These are phyloP conservation scores for Breviolum minutum DNA, from an alignment of 73 alveolate genomes.

Conservation along the genomic window DNA sequence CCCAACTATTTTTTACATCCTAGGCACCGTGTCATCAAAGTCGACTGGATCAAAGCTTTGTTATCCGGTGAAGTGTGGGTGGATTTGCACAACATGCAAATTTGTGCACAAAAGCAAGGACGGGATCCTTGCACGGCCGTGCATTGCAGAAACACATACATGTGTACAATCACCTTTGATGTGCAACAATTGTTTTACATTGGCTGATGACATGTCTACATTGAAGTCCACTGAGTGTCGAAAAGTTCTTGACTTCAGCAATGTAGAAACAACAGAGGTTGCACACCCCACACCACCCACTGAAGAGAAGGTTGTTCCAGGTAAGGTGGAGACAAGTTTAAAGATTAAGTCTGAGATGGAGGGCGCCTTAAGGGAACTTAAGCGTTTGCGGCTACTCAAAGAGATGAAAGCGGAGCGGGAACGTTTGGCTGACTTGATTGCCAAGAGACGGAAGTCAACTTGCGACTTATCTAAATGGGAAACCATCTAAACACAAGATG, in stretches of 20 bases:
- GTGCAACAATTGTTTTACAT: background rate
- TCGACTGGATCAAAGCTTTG: background rate
- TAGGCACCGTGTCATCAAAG: background rate
- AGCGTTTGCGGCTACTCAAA: background rate
- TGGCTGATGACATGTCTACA: background rate
- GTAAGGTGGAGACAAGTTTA: background rate
- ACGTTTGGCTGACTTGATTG: background rate
- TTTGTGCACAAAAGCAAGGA: background rate
- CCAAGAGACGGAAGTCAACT: background rate
- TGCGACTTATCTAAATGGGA: background rate
- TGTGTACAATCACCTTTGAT: background rate
- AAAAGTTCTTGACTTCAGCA: background rate
- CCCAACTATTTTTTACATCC: background rate
- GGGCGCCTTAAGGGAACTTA: background rate
- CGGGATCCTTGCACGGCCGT: background rate
- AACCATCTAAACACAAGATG: background rate
- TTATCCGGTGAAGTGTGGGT: background rate
- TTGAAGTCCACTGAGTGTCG: background rate
- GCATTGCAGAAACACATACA: background rate
- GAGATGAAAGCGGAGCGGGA: background rate
- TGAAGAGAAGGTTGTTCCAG: background rate
- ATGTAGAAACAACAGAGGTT: no score
- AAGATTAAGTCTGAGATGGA: background rate
- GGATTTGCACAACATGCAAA: background rate
- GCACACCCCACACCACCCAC: background rate